Base-by-base conservation (phyloP, 192 early-diverging fungal species). In the Coemansia furcata region DNA sequence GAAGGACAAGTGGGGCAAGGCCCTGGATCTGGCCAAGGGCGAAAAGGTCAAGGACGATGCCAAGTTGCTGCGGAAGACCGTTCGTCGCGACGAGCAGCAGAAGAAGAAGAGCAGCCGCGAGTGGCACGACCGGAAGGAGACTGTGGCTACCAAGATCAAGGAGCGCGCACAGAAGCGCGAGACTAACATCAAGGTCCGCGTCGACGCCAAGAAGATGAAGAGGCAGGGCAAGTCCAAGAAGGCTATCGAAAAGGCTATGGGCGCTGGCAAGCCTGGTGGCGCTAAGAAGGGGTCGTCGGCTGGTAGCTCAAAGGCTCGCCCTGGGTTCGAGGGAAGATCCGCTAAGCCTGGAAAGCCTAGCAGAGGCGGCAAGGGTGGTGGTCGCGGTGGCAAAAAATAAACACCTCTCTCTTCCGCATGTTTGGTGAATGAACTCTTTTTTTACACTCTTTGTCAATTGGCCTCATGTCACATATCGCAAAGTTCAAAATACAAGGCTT, bases 1-100 rank as follows among this genome's bases (percentile, higher is more conserved):
- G 66, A 92, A 88, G 67, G 86, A 87, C 50, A 86, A 86, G 19
- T 98, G 96, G 96, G 78, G 78, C 63, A 94, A 93, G 80, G 88
- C 90, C 5, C 54, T 92, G 58, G 86, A 88, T 59, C 84, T 89
- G 75, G 95, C 95, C 3, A 82, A 86, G 66, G 96, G 96, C 66
- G 91, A 94, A 71, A 95, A 94, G 81, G 86, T 96, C 63, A 93
- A 94, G 80, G 96, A 98, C 73, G 92, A 98, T 50, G 71, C 89
- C 61, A 93, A 89, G 72, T 78, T 96, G 42, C 85, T 98, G 38
- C 94, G 96, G 80, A 96, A 95, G 81, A 91, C 91, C 0, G 86
- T 98, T 44, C 95, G 94, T 76, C 89, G 92, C 49, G 85, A 90
- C 64, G 88, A 93, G 63, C 85, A 91, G 67, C 68, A 80, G 60